These are phyloP conservation scores for Miscanthus lutarioriparius DNA, from an alignment of 176 grass and related monocot species.

Conservation along the genomic window DNA sequence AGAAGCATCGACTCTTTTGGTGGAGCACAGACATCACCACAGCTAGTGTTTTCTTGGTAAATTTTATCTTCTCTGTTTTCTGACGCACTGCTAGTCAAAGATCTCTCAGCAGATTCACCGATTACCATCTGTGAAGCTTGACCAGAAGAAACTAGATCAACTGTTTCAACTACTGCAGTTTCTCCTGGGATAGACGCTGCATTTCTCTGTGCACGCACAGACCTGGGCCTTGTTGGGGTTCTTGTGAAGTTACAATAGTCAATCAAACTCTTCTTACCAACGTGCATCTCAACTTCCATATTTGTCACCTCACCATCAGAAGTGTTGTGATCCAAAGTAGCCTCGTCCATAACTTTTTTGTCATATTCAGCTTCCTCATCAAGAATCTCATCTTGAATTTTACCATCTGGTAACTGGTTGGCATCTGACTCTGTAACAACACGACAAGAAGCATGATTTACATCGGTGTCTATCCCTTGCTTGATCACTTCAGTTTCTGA, in stretches of 20 bases:
- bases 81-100: conserved; percentile 26
- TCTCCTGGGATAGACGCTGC: background rate
- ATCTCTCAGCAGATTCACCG: conserved; percentile 28
- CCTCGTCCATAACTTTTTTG: background rate
- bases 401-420: conserved; percentile 31
- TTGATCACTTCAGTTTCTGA: conserved; percentile 26
- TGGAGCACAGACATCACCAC: conserved; percentile 14
- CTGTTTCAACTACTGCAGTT: conserved; percentile 18
- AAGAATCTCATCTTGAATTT: conserved; percentile 18
- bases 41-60: conserved; percentile 26
- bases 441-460: background rate
- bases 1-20: conserved; percentile 16
- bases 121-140: conserved; percentile 37
- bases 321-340: conserved; percentile 15
- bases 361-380: conserved; percentile 23
- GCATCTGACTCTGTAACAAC: conserved; percentile 31
- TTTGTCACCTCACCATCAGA: conserved; percentile 11
- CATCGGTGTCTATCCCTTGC: conserved; percentile 26
- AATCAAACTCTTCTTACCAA: conserved; percentile 43
- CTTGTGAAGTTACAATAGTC: conserved; percentile 54
- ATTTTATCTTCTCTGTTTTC: conserved; percentile 35
- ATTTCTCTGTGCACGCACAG: conserved; percentile 48
- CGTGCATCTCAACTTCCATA: conserved; percentile 31
- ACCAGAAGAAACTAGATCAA: conserved; percentile 36
- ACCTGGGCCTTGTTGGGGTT: conserved; percentile 62